A percentile compares a stretch with the other conserved stretches of the same genome.
Evolutionary conservation across 768 basidiomycete species (phyloP).

Genomic region (Strobilomyces confusus): DNA sequence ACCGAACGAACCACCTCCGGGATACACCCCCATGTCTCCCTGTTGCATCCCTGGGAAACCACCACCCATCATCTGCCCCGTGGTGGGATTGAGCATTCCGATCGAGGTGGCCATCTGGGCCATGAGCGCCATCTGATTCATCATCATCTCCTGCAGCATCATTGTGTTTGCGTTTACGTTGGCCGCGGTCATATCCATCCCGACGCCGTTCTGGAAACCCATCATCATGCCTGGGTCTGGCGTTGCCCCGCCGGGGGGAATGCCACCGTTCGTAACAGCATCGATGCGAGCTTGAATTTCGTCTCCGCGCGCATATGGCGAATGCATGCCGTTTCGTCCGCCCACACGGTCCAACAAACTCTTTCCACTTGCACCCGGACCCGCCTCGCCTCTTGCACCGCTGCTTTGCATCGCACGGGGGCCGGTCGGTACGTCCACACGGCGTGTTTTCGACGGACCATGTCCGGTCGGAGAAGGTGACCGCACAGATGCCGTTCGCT

Average conservation of each 20-base stretch:
- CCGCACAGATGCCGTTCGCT: constrained; percentile 61
- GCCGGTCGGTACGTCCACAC: constrained; percentile 76
- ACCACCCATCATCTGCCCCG: constrained; percentile 52
- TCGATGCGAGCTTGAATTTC: constrained; percentile 79
- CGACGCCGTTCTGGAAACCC: constrained; percentile 42
- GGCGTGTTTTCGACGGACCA: constrained; percentile 66
- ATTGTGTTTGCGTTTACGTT: constrained; percentile 63
- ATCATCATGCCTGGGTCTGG: constrained; percentile 43
- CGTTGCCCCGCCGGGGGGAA: constrained; percentile 30
- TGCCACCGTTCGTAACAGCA: constrained; percentile 60
- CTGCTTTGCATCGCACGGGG: constrained; percentile 72
- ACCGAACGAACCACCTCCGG: constrained; percentile 26
- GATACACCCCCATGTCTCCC: constrained; percentile 46
- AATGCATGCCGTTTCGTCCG: constrained; percentile 39
- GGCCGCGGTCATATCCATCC: constrained; percentile 39
- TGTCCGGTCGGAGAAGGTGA: constrained; percentile 61
- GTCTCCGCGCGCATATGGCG: constrained; percentile 43
- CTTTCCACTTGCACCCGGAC: constrained; percentile 35
- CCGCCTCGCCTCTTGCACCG: constrained; percentile 15
- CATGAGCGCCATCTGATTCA: constrained; percentile 92
- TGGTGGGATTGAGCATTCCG: constrained; percentile 65
- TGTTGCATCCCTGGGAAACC: constrained; percentile 60
- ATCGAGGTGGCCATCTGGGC: constrained; percentile 85
- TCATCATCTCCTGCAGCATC: constrained; percentile 85
- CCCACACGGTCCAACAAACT: constrained; percentile 85